Percentiles rank a stretch among this genome's conserved stretches.
Evolutionary conservation across 2,329 filamentous ascomycete species (phyloP).

Genomic region (Calonectria pteridis): DNA sequence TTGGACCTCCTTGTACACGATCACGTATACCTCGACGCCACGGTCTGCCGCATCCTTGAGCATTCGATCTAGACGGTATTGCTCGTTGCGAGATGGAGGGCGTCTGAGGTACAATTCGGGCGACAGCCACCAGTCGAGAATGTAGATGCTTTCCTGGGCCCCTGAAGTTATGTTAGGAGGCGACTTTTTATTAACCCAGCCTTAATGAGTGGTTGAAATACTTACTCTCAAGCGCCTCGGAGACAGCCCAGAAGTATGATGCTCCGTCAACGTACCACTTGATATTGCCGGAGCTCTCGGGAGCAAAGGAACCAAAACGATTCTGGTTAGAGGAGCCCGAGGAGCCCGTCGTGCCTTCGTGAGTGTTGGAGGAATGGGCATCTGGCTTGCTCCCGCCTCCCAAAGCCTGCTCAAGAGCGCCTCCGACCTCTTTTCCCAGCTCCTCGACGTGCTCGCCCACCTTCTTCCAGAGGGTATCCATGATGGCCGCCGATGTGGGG

Average conservation of each 20-base stretch:
- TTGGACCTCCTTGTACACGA: constrained; percentile 93
- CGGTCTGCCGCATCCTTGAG: constrained; percentile 84
- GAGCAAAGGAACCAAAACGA: constrained; percentile 77
- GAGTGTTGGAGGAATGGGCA: constrained; percentile 61
- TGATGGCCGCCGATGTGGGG: constrained; percentile 14
- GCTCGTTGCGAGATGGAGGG: constrained; percentile 83
- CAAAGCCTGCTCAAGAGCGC: constrained; percentile 42
- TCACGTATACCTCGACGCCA: constrained; percentile 85
- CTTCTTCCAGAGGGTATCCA: constrained; percentile 53
- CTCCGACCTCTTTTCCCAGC: constrained; percentile 46
- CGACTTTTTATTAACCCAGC: background rate
- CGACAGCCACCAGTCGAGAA: constrained; percentile 91
- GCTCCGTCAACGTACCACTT: constrained; percentile 93
- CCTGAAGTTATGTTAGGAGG: constrained; percentile 53
- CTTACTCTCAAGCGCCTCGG: constrained; percentile 77
- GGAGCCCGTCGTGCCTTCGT: constrained; percentile 52
- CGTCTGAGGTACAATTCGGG: constrained; percentile 89
- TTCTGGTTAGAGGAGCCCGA: constrained; percentile 56
- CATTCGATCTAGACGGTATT: constrained; percentile 87
- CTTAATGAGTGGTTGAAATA: background rate
- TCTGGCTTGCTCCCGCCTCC: constrained; percentile 54
- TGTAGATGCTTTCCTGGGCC: constrained; percentile 83
- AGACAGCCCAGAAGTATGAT: constrained; percentile 88
- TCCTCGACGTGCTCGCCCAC: constrained; percentile 39
- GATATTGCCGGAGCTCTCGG: constrained; percentile 77